phyloP scores from a whole-genome alignment of 352 stramenopile genomes.

The Pythium pyrilobum region DNA sequence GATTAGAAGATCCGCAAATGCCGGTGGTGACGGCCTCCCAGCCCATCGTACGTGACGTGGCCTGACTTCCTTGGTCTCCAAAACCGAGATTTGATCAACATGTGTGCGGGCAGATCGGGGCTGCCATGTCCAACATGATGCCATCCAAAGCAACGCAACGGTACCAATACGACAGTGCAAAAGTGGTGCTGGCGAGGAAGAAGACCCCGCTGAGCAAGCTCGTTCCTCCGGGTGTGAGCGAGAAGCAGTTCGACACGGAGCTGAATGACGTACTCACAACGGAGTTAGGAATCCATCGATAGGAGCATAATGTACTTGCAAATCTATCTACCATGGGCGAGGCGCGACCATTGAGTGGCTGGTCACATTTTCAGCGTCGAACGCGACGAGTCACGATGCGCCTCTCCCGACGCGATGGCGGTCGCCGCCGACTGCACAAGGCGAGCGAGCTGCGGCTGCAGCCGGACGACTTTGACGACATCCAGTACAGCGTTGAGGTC shows the following conservation, averaged over 20 bases:
- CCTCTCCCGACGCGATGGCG: background rate
- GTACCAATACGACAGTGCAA: constrained; percentile 45
- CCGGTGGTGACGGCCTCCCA: constrained; percentile 21
- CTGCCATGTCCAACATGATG: constrained; percentile 41
- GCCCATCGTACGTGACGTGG: constrained; percentile 33
- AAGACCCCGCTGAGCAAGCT: constrained; percentile 58
- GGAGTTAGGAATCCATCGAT: constrained; percentile 53
- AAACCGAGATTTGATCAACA: too few relatives aligned
- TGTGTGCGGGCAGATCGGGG: constrained; percentile 13
- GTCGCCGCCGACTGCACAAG: constrained; percentile 5
- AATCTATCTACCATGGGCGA: too few relatives aligned
- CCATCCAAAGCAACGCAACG: constrained; percentile 29
- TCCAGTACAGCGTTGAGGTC: constrained; percentile 58
- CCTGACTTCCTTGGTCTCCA: background rate
- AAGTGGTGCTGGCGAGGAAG: constrained; percentile 46
- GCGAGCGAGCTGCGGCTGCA: constrained; percentile 21
- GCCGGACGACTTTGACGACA: constrained; percentile 61
- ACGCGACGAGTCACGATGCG: background rate
- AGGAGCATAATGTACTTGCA: background rate
- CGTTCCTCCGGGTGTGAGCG: constrained; percentile 24
- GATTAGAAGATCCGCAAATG: constrained; percentile 59
- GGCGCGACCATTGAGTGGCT: too few relatives aligned
- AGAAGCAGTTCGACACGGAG: constrained; percentile 64
- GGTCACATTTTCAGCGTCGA: too few relatives aligned
- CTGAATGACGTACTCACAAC: constrained; percentile 58